Evolutionary conservation across 1,284 basidiomycete genomes (phyloP).

Genomic region (Ganoderma multipileum): DNA sequence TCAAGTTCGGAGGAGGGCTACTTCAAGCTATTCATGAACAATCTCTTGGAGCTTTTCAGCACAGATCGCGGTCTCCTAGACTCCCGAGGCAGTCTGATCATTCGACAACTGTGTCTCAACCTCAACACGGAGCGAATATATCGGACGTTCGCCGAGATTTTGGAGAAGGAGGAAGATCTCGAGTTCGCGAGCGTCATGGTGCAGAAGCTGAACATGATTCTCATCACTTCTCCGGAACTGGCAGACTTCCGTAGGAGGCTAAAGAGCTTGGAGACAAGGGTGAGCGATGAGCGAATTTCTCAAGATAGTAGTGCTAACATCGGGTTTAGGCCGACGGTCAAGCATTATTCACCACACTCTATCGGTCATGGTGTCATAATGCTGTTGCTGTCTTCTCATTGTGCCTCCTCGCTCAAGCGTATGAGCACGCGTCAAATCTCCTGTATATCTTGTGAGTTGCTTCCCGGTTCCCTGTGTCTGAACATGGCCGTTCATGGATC

Average conservation of each 20-base stretch:
- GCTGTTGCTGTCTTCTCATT: constrained; percentile 96
- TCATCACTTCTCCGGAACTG: constrained; percentile 96
- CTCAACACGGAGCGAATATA: constrained; percentile 97
- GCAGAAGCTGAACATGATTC: constrained; percentile 95
- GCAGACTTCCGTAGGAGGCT: constrained; percentile 92
- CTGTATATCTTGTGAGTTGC: constrained; percentile 91
- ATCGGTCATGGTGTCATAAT: constrained; percentile 99
- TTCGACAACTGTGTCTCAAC: constrained; percentile 93
- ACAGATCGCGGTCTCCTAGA: constrained; percentile 93
- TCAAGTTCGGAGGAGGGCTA: constrained; percentile 94
- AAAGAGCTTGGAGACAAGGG: constrained; percentile 94
- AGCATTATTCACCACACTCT: constrained; percentile 89
- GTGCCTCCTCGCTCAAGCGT: constrained; percentile 96
- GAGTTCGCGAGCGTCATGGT: constrained; percentile 98
- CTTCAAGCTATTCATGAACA: constrained; percentile 96
- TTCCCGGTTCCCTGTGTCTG: neutral
- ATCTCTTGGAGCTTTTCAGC: constrained; percentile 93
- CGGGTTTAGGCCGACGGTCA: constrained; percentile 86
- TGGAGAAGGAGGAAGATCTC: constrained; percentile 98
- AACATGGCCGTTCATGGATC: neutral
- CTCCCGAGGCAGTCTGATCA: constrained; percentile 93
- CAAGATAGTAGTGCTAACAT: constrained; percentile 5
- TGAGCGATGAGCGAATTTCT: constrained; percentile 43
- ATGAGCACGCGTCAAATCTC: constrained; percentile 97
- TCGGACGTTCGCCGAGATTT: constrained; percentile 93